Evolutionary conservation across 768 basidiomycete genomes (phyloP).

Genomic region (Leccinum subtestaceum): DNA sequence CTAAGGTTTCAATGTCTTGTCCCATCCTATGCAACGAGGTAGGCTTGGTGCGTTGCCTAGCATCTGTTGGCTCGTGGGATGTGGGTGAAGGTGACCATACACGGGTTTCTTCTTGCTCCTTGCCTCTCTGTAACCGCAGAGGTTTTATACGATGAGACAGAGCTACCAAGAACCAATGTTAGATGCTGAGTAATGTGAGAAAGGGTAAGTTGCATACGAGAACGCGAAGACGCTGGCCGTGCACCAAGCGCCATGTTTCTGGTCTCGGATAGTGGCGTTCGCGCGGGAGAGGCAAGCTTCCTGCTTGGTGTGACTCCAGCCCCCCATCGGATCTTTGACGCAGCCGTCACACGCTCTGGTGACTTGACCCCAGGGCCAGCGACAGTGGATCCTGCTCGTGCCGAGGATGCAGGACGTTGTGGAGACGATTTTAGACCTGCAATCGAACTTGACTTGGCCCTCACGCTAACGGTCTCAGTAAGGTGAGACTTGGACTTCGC

Average conservation of each 20-base stretch:
- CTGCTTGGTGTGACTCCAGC: slow-evolving; percentile 25
- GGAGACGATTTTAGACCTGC: slow-evolving; percentile 10
- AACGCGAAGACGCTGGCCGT: slow-evolving; percentile 9
- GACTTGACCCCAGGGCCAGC: slow-evolving; percentile 16
- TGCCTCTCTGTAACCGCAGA: slow-evolving; percentile 9
- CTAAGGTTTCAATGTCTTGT: slow-evolving; percentile 9
- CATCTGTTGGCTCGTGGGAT: slow-evolving; percentile 5
- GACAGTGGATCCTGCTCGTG: slow-evolving; percentile 8
- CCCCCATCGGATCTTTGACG: slow-evolving; percentile 20
- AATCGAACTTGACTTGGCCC: slow-evolving; percentile 9
- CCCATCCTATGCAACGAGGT: slow-evolving; percentile 8
- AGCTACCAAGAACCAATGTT: slow-evolving; percentile 10
- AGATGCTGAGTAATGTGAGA: background rate
- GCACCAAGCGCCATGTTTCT: slow-evolving; percentile 17
- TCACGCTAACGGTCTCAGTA: slow-evolving; percentile 4
- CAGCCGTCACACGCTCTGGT: slow-evolving; percentile 15
- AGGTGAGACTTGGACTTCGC: slow-evolving; percentile 17
- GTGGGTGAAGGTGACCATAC: slow-evolving; percentile 5
- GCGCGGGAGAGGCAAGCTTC: slow-evolving; percentile 20
- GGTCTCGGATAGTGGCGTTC: slow-evolving; percentile 26
- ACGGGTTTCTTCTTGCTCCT: slow-evolving; percentile 7
- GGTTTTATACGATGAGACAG: slow-evolving; percentile 14
- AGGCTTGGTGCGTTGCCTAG: slow-evolving; percentile 17
- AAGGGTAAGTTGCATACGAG: slow-evolving; percentile 19
- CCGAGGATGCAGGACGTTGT: slow-evolving; percentile 3